These are phyloP conservation scores for Moringa oleifera DNA, from an alignment of 345 rosid genomes.

Conservation along the genomic window DNA sequence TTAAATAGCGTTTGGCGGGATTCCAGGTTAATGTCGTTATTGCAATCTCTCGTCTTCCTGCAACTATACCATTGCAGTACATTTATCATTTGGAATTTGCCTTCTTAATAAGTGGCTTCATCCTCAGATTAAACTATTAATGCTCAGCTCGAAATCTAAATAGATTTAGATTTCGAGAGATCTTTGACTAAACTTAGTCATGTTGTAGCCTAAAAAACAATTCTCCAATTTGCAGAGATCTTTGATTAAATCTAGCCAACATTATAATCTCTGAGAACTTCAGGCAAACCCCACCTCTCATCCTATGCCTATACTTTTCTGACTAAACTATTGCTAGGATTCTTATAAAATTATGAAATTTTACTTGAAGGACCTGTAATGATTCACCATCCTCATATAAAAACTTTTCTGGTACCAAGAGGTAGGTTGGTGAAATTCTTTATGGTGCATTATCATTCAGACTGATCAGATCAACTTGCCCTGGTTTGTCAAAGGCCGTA, in stretches of 20 bases:
- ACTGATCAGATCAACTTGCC: too few species aligned
- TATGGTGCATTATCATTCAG: too few species aligned
- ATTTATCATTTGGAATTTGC: not conserved
- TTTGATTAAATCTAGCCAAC: too few species aligned
- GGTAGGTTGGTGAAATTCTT: too few species aligned
- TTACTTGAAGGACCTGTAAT: not conserved
- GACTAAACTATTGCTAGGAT: too few species aligned
- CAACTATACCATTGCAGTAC: constrained; percentile 1
- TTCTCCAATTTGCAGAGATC: too few species aligned
- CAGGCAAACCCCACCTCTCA: not conserved
- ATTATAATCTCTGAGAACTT: too few species aligned
- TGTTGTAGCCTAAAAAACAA: not conserved
- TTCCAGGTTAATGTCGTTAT: constrained; percentile 63
- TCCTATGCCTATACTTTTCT: not conserved
- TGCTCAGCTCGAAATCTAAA: not conserved
- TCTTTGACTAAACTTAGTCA: not conserved
- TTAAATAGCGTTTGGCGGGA: constrained; percentile 97
- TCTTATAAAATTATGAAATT: too few species aligned
- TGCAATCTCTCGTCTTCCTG: not conserved
- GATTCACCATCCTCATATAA: too few species aligned
- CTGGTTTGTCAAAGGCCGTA: too few species aligned
- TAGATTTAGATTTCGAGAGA: not conserved
- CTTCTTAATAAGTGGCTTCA: not conserved
- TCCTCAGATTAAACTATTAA: too few species aligned
- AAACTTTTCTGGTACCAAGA: too few species aligned